Base-by-base conservation (phyloP, 2,329 filamentous ascomycete species). In the Aspergillus proliferans region DNA sequence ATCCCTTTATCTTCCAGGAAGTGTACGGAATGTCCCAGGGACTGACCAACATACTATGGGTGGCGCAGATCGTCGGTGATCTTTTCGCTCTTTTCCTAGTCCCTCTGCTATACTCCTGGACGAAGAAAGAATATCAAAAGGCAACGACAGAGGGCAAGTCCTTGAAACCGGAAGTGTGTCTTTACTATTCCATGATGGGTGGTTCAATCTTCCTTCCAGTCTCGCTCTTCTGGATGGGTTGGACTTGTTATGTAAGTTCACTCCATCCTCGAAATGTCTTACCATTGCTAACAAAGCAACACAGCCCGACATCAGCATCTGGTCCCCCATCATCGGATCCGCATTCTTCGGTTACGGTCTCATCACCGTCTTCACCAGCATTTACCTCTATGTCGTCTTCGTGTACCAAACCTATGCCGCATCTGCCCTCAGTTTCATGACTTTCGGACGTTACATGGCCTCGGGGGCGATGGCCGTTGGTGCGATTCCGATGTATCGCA, bases 201-300 rank as follows among this genome's bases (percentile, higher is more conserved):
- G 52, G 71, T 2, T 71, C 76, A 0, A 71, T 75, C 0, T 65
- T 73, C 0, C 71, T 82, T 1, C 78, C 78, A 0, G 63, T 80
- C 19, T 68, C 67, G 2, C 64, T 82, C 6, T 81, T 82, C 58
- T 82, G 78, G 78, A 77, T 82, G 63, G 79, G 71, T 1, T 82
- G 78, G 79, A 79, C 75, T 0, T 47, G 49, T 19, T 51, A 54
- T 42, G 58, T 58, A 51, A 48, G 54, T n/a, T n/a, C 24, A 8
- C 2, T n/a, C 3, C 40, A 3, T 18, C 9, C 14, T 34, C n/a
- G 10, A 34, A 24, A 42, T n/a, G 18, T 44, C 2, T 30, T 10
- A 26, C 10, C 10, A 18, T 21, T 19, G 15, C 43, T 36, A 45
- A 45, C 18, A 34, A n/a, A 10, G 18, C 15, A 19, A n/a, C 12